A percentile compares a stretch with the other conserved stretches of the same genome.
These are phyloP conservation scores for Podospora anserina DNA, from an alignment of 495 filamentous ascomycete genomes.

Conservation along the genomic window DNA sequence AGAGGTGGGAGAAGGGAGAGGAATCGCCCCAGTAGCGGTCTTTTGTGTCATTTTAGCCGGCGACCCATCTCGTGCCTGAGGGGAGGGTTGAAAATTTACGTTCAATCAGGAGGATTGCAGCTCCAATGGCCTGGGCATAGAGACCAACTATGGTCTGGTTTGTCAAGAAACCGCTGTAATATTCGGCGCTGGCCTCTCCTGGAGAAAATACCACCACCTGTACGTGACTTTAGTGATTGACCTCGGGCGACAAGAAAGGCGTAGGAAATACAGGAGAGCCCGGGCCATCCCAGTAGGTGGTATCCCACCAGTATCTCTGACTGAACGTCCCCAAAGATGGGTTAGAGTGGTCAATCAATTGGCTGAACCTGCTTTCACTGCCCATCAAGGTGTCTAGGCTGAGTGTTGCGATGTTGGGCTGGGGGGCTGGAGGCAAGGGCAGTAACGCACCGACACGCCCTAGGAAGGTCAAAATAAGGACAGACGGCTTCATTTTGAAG, in stretches of 20 bases:
- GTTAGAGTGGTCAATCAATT: constrained; percentile 54
- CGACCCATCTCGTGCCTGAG: constrained; percentile 39
- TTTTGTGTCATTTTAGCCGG: constrained; percentile 31
- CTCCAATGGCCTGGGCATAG: constrained; percentile 50
- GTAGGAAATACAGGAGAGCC: constrained; percentile 49
- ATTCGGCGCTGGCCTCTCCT: constrained; percentile 50
- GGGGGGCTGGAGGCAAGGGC: not conserved
- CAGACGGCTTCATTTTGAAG: not conserved
- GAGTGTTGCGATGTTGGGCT: constrained; percentile 1
- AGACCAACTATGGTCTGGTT: constrained; percentile 49
- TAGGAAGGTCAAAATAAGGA: not conserved
- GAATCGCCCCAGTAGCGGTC: constrained; percentile 60
- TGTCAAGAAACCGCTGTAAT: constrained; percentile 48
- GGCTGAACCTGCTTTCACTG: constrained; percentile 43
- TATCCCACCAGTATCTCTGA: constrained; percentile 53
- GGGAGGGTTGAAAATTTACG: constrained; percentile 35
- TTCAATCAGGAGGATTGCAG: constrained; percentile 54
- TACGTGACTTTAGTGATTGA: not conserved
- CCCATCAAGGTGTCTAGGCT: not conserved
- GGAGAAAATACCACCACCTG: constrained; percentile 53
- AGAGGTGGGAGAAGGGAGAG: constrained; percentile 53
- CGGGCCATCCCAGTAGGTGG: constrained; percentile 49
- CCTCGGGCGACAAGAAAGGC: not conserved
- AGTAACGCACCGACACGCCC: not conserved
- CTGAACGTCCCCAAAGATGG: constrained; percentile 53